Evolutionary conservation across 1,139 yeast genomes (phyloP).

Genomic region (Meyerozyma elateridarum): DNA sequence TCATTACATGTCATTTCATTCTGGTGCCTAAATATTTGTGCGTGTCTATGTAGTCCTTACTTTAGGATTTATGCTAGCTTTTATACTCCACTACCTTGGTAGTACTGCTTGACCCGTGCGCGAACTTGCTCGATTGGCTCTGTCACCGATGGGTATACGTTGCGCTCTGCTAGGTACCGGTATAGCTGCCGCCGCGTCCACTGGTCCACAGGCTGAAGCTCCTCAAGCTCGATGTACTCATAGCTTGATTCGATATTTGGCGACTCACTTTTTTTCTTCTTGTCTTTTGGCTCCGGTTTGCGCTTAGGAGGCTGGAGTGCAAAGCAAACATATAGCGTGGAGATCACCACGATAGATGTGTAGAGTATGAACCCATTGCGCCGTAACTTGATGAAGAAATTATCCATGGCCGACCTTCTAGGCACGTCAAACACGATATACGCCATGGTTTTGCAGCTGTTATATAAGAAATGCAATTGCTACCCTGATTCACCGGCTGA

Average conservation of each 20-base stretch:
- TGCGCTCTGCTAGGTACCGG: conserved; percentile 14
- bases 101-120: conserved; percentile 3
- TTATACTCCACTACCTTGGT: conserved; percentile 2
- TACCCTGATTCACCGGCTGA: too few species aligned
- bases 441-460: conserved; percentile 1
- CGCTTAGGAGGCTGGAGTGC: conserved; percentile 27
- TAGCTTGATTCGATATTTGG: conserved; percentile 3
- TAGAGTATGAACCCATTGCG: conserved; percentile 36
- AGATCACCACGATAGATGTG: conserved; percentile 26
- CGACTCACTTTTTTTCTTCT: conserved; percentile 5
- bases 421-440: conserved; percentile 1
- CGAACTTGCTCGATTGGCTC: conserved; percentile 7
- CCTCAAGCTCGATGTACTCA: conserved; percentile 4
- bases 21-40: too few species aligned
- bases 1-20: too few species aligned
- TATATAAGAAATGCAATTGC: neutral
- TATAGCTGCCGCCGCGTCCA: conserved; percentile 21
- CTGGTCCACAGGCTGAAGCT: conserved; percentile 10
- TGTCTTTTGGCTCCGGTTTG: conserved; percentile 9
- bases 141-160: conserved; percentile 18
- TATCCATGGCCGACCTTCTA: conserved; percentile 20
- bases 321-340: conserved; percentile 32
- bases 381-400: conserved; percentile 23
- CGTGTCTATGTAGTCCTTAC: too few species aligned
- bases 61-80: too few species aligned